Percentiles rank a stretch among this genome's conserved stretches.
Conservation (phyloP, 257 asterid genomes). For the Oldenlandia corymbosa region DNA sequence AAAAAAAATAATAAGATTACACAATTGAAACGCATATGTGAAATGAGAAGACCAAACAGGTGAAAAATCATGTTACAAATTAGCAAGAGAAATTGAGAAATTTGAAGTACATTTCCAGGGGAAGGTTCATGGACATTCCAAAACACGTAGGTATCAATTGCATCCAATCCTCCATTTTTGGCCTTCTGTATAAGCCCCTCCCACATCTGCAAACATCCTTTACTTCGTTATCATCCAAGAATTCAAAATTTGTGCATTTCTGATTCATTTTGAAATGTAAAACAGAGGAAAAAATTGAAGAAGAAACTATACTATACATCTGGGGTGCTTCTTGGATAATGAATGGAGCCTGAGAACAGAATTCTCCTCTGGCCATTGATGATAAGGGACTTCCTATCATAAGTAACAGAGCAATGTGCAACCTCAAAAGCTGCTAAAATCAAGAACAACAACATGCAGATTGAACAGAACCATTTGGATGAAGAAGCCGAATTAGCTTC, state of each 20-base stretch:
- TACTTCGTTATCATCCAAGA: not conserved
- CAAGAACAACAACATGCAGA: constrained; percentile 36
- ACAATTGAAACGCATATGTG: constrained; percentile 12
- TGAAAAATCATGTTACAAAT: not conserved
- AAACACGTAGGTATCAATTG: constrained; percentile 82
- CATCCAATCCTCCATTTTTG: constrained; percentile 90
- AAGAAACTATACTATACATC: constrained; percentile 38
- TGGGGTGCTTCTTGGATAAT: constrained; percentile 93
- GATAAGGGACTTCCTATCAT: constrained; percentile 62
- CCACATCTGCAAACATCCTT: constrained; percentile 79
- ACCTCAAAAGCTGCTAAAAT: constrained; percentile 12
- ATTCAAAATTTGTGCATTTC: not conserved
- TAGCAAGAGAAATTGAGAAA: constrained; percentile 5
- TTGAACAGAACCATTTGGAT: constrained; percentile 36
- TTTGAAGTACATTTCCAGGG: constrained; percentile 70
- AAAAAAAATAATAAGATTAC: too few relatives aligned
- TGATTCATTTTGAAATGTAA: too few relatives aligned
- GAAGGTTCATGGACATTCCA: constrained; percentile 95
- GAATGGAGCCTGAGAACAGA: constrained; percentile 86
- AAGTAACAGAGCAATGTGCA: constrained; percentile 61
- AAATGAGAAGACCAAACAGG: not conserved
- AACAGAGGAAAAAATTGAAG: not conserved
- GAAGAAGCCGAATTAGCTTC: constrained; percentile 29
- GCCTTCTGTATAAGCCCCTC: constrained; percentile 88
- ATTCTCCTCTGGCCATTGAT: constrained; percentile 81